Base-by-base conservation (phyloP, 2,329 filamentous ascomycete species). In the Colletotrichum magnum region DNA sequence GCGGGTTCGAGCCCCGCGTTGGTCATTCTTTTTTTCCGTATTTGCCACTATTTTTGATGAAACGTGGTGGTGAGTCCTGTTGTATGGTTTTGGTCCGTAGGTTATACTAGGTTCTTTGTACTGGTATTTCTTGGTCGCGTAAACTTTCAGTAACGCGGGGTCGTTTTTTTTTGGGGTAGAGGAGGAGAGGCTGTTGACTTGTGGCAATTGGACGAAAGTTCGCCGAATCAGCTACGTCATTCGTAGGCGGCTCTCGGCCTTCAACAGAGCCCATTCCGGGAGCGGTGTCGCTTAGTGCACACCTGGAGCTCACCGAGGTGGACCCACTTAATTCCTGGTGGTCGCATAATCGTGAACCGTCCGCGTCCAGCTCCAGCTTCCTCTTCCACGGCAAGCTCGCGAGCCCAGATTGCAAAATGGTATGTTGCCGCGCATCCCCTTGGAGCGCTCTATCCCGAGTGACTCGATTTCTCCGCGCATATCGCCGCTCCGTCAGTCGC, bases 1-100 rank as follows among this genome's bases (percentile, higher is more conserved):
- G 67, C 51, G 67, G 67, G 67, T 69, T 69, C 67, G 67, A 69
- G 67, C 63, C 67, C 67, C 67, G 51, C 67, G 67, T 69, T 67
- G 67, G 67, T 69, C 67, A 69, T 1, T 1, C 1, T 16, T 69
- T 69, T 41, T 63, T 32, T 3, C 21, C 1, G 10, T 1, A 0
- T 51, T 26, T 16, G 48, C 12, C 21, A 16, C 12, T 4, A 5
- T 2, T 21, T 13, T 51, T 13, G 6, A 1, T 26, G 36, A 2
- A 36, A 36, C 9, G 32, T 10, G 7, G 32, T 36, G 7, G 32
- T 28, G 4, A 2, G 13, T 21, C n/a, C 9, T 36, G 15, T 2
- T 2, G 3, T 12, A 6, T 16, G 13, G 36, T 39, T 39, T 39
- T 39, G 7, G 36, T 7, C 36, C 41, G 10, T 5, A 43, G 41